phyloP scores from a whole-genome alignment of 225 moss, liverwort and hornwort species.

The Ulota crispa region DNA sequence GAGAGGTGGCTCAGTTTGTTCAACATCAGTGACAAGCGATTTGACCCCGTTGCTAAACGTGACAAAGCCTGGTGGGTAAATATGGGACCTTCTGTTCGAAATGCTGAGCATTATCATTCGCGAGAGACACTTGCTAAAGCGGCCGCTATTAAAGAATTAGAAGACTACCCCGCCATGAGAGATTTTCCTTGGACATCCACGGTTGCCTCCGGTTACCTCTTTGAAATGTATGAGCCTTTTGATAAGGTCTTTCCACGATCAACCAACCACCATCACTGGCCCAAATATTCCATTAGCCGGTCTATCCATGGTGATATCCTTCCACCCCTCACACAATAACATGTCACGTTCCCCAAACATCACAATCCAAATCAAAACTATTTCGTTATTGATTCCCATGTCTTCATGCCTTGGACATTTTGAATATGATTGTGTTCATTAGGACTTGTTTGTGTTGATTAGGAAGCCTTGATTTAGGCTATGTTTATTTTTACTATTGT shows the following conservation, averaged over 20 bases:
- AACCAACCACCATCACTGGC: constrained; percentile 60
- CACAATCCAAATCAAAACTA: no score
- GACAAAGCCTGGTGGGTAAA: constrained; percentile 47
- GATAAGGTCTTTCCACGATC: constrained; percentile 54
- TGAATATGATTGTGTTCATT: no score
- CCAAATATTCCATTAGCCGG: constrained; percentile 31
- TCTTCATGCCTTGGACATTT: no score
- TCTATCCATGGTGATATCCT: constrained; percentile 5
- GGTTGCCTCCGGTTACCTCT: constrained; percentile 46
- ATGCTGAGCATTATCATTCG: constrained; percentile 31
- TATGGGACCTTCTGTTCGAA: constrained; percentile 25
- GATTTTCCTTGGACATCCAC: constrained; percentile 43
- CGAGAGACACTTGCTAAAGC: constrained; percentile 36
- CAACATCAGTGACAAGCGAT: constrained; percentile 42
- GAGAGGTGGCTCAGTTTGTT: constrained; percentile 23
- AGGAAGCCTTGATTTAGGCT: no score
- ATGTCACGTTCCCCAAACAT: neutral
- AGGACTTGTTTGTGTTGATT: no score
- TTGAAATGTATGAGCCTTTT: constrained; percentile 51
- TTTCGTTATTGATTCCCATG: no score
- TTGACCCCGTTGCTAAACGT: neutral
- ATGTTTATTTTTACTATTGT: no score
- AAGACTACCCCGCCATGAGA: constrained; percentile 67
- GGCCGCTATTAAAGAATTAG: constrained; percentile 13
- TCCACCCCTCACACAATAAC: neutral